Percentiles rank a stretch among this genome's conserved stretches.
phyloP scores from a whole-genome alignment of 495 filamentous ascomycete genomes.

The Hyaloscypha hepaticicola region DNA sequence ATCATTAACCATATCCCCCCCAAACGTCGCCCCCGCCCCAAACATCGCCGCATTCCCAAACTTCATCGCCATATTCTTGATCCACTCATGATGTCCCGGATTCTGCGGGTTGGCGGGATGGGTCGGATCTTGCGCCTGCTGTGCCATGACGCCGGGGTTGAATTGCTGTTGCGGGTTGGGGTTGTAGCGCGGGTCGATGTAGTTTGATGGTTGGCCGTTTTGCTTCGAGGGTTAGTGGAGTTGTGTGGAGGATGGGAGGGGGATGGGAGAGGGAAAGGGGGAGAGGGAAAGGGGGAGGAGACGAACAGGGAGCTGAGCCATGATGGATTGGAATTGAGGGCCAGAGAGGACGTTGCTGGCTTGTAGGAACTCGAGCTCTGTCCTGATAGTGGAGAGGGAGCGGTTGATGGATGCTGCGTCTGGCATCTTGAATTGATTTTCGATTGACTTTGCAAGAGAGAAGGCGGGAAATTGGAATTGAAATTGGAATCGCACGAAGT shows the following conservation, averaged over 20 bases:
- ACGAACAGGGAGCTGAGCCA: slow-evolving; percentile 36
- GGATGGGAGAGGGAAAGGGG: neutral
- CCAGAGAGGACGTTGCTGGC: slow-evolving; percentile 31
- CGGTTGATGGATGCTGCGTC: slow-evolving; percentile 35
- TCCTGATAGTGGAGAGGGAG: slow-evolving; percentile 38
- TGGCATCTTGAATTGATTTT: slow-evolving; percentile 27
- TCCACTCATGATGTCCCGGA: slow-evolving; percentile 37
- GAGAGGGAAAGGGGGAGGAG: neutral
- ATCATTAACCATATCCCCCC: slow-evolving; percentile 35
- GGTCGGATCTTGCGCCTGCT: slow-evolving; percentile 34
- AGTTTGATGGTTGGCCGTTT: slow-evolving; percentile 29
- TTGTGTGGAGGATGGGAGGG: neutral
- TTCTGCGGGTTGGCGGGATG: slow-evolving; percentile 36
- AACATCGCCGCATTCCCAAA: slow-evolving; percentile 36
- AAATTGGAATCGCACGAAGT: too few species aligned
- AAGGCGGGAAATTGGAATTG: neutral
- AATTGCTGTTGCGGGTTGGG: slow-evolving; percentile 22
- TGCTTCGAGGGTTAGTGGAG: slow-evolving; percentile 17
- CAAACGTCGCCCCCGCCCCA: slow-evolving; percentile 36
- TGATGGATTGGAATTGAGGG: slow-evolving; percentile 34
- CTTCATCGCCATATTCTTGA: slow-evolving; percentile 31
- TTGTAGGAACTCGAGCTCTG: slow-evolving; percentile 38
- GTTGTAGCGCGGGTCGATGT: slow-evolving; percentile 34
- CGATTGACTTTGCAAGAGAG: neutral
- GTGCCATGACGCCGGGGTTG: slow-evolving; percentile 26